Conservation (phyloP, 202 grass and related monocot genomes). For the Musa balbisiana region DNA sequence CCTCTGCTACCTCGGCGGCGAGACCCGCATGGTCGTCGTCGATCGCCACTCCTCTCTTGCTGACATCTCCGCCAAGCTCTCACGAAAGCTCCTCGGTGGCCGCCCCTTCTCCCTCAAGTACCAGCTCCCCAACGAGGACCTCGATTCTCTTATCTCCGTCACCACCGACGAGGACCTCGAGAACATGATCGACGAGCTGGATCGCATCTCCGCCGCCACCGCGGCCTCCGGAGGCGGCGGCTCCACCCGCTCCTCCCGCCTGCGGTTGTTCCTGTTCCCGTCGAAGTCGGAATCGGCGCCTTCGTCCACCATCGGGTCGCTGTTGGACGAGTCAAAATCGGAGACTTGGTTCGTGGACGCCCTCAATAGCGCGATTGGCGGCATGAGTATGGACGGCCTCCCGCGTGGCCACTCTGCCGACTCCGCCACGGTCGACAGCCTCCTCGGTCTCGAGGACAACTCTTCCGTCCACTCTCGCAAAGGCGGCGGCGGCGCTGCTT, state of each 20-base stretch:
- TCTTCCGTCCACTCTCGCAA: too few species aligned
- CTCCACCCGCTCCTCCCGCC: conserved; percentile 66
- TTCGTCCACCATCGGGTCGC: conserved; percentile 64
- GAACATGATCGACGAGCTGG: conserved; percentile 91
- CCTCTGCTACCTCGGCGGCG: conserved; percentile 72
- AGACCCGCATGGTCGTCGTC: conserved; percentile 75
- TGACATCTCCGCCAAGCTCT: conserved; percentile 64
- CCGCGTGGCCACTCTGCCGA: conserved; percentile 65
- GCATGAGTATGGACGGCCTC: conserved; percentile 47
- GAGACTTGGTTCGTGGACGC: too few species aligned
- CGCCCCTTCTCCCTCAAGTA: conserved; percentile 81
- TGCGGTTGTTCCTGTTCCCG: conserved; percentile 90
- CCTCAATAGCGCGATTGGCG: conserved; percentile 68
- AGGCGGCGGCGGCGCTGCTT: conserved; percentile 25
- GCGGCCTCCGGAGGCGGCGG: conserved; percentile 15
- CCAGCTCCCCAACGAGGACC: conserved; percentile 93
- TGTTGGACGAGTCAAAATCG: conserved; percentile 54
- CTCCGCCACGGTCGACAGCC: conserved; percentile 79
- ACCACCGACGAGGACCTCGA: conserved; percentile 58
- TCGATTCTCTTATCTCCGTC: conserved; percentile 24
- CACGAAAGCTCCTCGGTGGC: conserved; percentile 51
- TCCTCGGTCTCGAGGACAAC: too few species aligned
- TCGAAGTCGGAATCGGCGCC: conserved; percentile 52
- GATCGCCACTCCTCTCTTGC: conserved; percentile 60
- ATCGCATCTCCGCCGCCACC: conserved; percentile 44